phyloP scores from a whole-genome alignment of 2,329 filamentous ascomycete species.

The Domatiomyces globalis region DNA sequence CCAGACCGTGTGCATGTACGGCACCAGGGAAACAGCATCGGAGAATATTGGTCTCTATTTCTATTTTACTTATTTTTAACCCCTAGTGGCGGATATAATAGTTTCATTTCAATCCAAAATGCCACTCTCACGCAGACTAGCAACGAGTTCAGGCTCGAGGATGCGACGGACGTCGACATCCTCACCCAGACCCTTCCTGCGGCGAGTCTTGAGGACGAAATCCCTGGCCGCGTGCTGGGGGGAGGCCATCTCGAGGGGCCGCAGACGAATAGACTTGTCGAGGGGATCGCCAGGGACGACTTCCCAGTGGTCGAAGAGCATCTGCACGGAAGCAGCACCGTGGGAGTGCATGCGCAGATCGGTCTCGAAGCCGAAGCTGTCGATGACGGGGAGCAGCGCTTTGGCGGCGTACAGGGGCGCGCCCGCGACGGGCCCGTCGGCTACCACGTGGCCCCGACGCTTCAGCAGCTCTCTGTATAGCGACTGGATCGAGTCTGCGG shows the following conservation, averaged over 20 bases:
- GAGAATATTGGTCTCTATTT: too few relatives aligned
- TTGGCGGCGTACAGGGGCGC: constrained; percentile 87
- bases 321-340: constrained; percentile 73
- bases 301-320: constrained; percentile 92
- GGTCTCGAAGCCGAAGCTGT: constrained; percentile 95
- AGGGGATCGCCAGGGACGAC: constrained; percentile 92
- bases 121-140: constrained; percentile 74
- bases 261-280: constrained; percentile 67
- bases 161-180: constrained; percentile 95
- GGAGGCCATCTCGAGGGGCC: constrained; percentile 73
- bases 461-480: constrained; percentile 85
- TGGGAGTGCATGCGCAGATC: constrained; percentile 93
- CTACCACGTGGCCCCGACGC: constrained; percentile 78
- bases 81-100: too few relatives aligned
- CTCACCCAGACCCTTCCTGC: constrained; percentile 86
- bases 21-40: too few relatives aligned
- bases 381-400: constrained; percentile 86
- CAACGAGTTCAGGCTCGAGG: constrained; percentile 85
- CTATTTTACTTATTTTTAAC: too few relatives aligned
- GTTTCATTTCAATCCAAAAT: constrained; percentile 46
- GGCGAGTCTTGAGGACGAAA: constrained; percentile 89
- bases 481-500: constrained; percentile 72
- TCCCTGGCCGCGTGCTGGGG: constrained; percentile 85
- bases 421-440: constrained; percentile 86
- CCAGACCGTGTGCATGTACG: too few relatives aligned